Base-by-base conservation (phyloP, 2,329 filamentous ascomycete genomes). In the Ophioceras dolichostomum region DNA sequence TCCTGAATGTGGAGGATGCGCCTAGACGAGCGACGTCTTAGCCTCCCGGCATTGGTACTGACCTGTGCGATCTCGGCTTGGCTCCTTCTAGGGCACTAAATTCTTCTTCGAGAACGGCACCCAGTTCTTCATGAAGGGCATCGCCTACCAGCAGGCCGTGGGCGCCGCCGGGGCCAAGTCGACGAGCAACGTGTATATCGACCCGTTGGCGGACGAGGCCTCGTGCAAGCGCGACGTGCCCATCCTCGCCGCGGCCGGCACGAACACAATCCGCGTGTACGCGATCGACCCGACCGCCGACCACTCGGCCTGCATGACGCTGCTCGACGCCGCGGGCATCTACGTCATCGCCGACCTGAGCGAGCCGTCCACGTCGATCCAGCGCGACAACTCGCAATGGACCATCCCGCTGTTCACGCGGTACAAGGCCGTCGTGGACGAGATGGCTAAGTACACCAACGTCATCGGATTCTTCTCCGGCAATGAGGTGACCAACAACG, bases 381-480 rank as follows among this genome's bases (percentile, higher is more conserved):
- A 88, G 67, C 84, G 88, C 47, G 71, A 84, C 54, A 60, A 70
- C 47, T 82, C 89, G 14, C 53, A 68, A 43, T 98, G 91, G 91
- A 78, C 86, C 56, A 72, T 78, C 37, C 71, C 73, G 10, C 71
- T 95, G 34, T 94, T 79, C 65, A 57, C 68, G 26, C 84, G 86
- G 45, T 98, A 96, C 70, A 83, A 79, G 40, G 63, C 64, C 22
- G 91, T 98, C 43, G 67, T 98, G 42, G 88, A 96, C 55, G 70
- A 74, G 44, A 67, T 98, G 52, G 68, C 73, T 49, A 70, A 83
- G 56, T 96, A 94, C 71, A 72, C 75, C 61, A 98, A 98, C 65
- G 79, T 85, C 36, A 78, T 98, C 45, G 91, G 91, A 52, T 98
- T 96, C 79, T 96, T 98, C 59, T 89, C 88, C 49, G 91, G 91